Percentiles rank a stretch among this genome's conserved stretches.
Evolutionary conservation across 768 basidiomycete species (phyloP).

Genomic region (Pulveroboletus sp.): DNA sequence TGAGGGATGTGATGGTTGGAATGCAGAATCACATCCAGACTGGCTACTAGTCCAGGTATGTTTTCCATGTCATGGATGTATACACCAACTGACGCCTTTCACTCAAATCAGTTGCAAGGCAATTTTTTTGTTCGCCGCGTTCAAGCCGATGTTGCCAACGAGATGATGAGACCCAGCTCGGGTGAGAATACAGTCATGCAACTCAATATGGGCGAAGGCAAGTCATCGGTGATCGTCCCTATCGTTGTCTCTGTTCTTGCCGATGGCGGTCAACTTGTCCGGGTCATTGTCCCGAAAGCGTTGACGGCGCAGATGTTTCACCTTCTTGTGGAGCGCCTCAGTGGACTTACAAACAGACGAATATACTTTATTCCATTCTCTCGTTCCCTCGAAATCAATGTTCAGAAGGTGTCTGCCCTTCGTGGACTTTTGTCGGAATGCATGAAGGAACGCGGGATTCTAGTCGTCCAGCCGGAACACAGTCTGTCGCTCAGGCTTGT

Average conservation of each 20-base stretch:
- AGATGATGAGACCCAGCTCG: slow-evolving; percentile 43
- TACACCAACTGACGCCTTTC: background rate
- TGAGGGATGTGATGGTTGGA: slow-evolving; percentile 20
- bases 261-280: slow-evolving; percentile 39
- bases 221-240: slow-evolving; percentile 46
- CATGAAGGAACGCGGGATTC: slow-evolving; percentile 36
- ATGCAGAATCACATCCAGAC: slow-evolving; percentile 26
- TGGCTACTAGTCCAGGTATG: slow-evolving; percentile 45
- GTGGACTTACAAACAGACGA: slow-evolving; percentile 42
- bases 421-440: slow-evolving; percentile 36
- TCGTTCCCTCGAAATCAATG: slow-evolving; percentile 30
- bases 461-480: slow-evolving; percentile 51
- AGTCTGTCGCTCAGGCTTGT: slow-evolving; percentile 47
- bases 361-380: slow-evolving; percentile 50
- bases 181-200: slow-evolving; percentile 39
- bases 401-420: slow-evolving; percentile 20
- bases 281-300: slow-evolving; percentile 47
- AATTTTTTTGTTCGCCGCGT: slow-evolving; percentile 40
- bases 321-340: slow-evolving; percentile 39
- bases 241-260: slow-evolving; percentile 38
- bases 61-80: background rate
- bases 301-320: slow-evolving; percentile 46
- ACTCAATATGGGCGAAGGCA: slow-evolving; percentile 59
- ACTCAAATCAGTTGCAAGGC: slow-evolving; percentile 36
- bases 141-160: slow-evolving; percentile 38